Evolutionary conservation across 805 yeast genomes (phyloP), one percentile per base, ranked within the genome.

Genomic region (Zygotorulaspora florentina): DNA sequence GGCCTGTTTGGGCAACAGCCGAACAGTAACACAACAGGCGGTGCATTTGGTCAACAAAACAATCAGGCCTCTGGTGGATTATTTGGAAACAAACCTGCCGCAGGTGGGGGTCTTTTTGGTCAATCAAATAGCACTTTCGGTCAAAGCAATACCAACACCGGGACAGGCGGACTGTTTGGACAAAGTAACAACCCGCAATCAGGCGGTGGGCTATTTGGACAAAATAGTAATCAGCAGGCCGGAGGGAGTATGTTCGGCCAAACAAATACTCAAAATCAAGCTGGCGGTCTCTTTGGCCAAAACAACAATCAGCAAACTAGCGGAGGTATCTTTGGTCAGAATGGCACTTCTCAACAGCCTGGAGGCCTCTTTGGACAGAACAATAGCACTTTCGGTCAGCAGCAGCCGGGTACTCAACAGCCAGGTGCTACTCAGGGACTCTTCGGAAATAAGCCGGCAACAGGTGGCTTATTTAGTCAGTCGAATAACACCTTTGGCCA

Each of bases 321-420:
- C 17, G 63, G 59, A 25, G 65, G 70, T 3, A 57, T 75, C 43
- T 77, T 78, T 58, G 80, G 80, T 17, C 66, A 61, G 36, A 58
- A 57, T 51, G 52, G 59, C 46, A 42, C 40, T 35, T 45, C 45
- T 39, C 47, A 46, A 23, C 49, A 47, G 26, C 30, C 48, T 39
- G 56, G 57, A 39, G 66, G 69, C 17, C 49, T 63, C n/a, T 64
- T 71, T 50, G 73, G 73, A 25, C 56, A 57, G 34, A 50, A 52
- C 29, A 43, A 51, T 39, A 26, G 40, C 40, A 40, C 50, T 17
- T 51, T 53, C 27, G 57, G 58, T 17, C 40, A 39, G 42, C 45
- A 16, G 20, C 45, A 45, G 39, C 38, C 40, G 8, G 16, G 7
- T 33, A 18, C 36, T 10, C 40, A 55, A 46, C 54, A 54, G 34